Conservation (phyloP, 2,329 filamentous ascomycete genomes). For the Calcarisporium arbuscula region DNA sequence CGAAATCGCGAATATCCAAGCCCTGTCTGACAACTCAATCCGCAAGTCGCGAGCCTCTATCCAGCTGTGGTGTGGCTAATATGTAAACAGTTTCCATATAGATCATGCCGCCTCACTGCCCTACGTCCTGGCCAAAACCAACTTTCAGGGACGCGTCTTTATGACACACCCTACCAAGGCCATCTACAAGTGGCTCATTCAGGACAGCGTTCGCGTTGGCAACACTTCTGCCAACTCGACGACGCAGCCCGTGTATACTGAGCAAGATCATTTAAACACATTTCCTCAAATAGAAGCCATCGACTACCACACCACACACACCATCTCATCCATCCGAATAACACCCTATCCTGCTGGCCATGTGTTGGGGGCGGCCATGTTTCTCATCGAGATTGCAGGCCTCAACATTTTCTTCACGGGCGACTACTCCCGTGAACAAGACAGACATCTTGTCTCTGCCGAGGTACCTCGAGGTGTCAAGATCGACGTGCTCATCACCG, state of each 20-base stretch:
- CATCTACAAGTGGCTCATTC: constrained; percentile 99
- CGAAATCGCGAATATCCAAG: too few species aligned
- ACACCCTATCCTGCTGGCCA: constrained; percentile 96
- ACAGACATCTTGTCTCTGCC: constrained; percentile 90
- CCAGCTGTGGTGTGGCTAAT: too few species aligned
- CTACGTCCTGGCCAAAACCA: constrained; percentile 95
- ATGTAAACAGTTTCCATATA: constrained; percentile 74
- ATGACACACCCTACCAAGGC: constrained; percentile 99
- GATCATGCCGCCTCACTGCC: constrained; percentile 98
- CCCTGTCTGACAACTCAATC: too few species aligned
- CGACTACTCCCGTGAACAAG: constrained; percentile 93
- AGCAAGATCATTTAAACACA: constrained; percentile 89
- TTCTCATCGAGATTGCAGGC: constrained; percentile 92
- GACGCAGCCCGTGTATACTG: constrained; percentile 81
- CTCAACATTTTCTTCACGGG: constrained; percentile 97
- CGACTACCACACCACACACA: constrained; percentile 96
- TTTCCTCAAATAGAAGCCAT: constrained; percentile 95
- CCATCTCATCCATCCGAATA: constrained; percentile 91
- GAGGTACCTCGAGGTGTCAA: constrained; percentile 84
- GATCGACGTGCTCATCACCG: constrained; percentile 93
- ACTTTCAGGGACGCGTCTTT: constrained; percentile 93
- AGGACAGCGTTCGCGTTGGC: constrained; percentile 89
- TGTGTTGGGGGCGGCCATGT: constrained; percentile 98
- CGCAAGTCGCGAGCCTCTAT: too few species aligned
- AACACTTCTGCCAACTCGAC: constrained; percentile 58